Base-by-base conservation (phyloP, 148 eudicot genomes). In the Rheum nobile region DNA sequence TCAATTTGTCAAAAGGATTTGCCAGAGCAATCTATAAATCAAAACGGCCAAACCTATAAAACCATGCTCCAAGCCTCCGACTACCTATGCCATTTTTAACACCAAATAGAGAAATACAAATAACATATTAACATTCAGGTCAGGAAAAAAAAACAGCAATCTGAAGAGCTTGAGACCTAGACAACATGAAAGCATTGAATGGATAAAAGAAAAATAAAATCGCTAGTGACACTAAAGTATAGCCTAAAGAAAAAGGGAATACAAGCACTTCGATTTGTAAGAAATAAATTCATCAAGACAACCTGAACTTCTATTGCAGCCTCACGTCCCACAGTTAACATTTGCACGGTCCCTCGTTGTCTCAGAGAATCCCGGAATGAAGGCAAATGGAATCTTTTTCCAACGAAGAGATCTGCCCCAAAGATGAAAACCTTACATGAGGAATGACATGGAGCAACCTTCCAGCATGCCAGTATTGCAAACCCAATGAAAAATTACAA, bases 271-370 rank as follows among this genome's bases (percentile, higher is more conserved):
- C 7, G 2, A 26, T 2, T 39, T 38, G 48, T 71, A 71, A 17
- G 32, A 32, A 6, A 41, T 41, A 39, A 68, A 68, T 17, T 19
- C 34, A 34, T 22, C 55, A 74, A 79, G 67, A 65, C 85, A 69
- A 94, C 98, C 97, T 94, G 98, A 79, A 94, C 87, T 77, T 94
- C 98, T 76, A 94, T 78, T 31, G 97, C 97, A 83, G 98, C 98
- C 80, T 94, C 98, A 79, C 98, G 91, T 24, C 98, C 89, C 54
- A 94, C 86, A 17, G 98, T 94, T 87, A 94, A 79, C 96, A 91
- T 89, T 77, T 90, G 96, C 76, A 91, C 88, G 14, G 93, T 89
- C 84, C 98, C 98, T 81, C 90, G 86, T 78, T 91, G 93, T 84
- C 80, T 87, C 48, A 94, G 79, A 78, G 91, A 88, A 83, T 91